Base-by-base conservation (phyloP, 225 moss, liverwort and hornwort genomes). In the Bryoerythrophyllum caledonicum region DNA sequence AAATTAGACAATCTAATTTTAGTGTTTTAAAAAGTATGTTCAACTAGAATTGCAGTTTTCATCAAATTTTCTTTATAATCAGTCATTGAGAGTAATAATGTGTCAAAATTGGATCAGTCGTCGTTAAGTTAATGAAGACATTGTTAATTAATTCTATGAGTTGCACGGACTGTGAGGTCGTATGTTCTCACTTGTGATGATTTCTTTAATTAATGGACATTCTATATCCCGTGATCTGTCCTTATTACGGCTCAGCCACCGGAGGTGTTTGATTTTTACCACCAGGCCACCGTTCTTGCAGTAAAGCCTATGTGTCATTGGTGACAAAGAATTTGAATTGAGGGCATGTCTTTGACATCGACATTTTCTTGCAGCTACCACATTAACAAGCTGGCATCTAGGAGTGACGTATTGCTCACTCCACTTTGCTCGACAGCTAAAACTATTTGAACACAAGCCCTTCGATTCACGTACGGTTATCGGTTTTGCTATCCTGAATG, bases 311-410 rank as follows among this genome's bases (percentile, higher is more conserved):
- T 25, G 32, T 61, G 72, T 62, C 9, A 30, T 63, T 41, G 21
- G 27, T 30, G 55, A 53, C 25, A 41, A 63, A 11, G 20, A 30
- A 26, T 73, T 63, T 43, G 67, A 69, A 35, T 24, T 21, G 51
- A 65, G 56, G 46, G 60, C 44, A 57, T 60, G 71, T 43, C 60
- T 72, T 74, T 85, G 56, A 73, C 26, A 49, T 63, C 70, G 62
- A 52, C 62, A 28, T 75, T 76, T 74, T 80, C 74, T 67, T 88
- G 80, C 82, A 88, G 88, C 88, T 43, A 88, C 90, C 34, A 87
- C 90, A 21, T 83, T 87, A 74, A 87, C 87, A 60, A 87, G 90
- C 83, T 90, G 90, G 90, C 90, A 90, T 83, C 72, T 87, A 76
- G 79, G 81, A 67, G 87, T 90, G 76, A 90, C 90, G 5, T 87